Percentiles rank a stretch among this genome's conserved stretches.
phyloP scores from a whole-genome alignment of 139 green algal species.

The Penium margaritaceum region DNA sequence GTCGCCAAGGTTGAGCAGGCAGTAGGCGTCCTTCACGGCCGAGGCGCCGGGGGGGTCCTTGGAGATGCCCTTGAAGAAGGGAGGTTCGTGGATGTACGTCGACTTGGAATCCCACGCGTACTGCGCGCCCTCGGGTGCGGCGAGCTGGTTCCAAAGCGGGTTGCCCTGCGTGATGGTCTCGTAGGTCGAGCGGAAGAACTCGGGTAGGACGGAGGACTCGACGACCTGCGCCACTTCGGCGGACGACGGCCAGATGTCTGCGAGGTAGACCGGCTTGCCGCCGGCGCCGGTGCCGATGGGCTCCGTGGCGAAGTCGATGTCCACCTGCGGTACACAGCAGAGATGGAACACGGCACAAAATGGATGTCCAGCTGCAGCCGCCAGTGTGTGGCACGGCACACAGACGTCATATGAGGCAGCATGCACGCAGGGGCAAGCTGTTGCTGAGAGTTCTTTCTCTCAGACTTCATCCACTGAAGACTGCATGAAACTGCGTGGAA shows the following conservation, averaged over 20 bases:
- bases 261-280: slow-evolving; percentile 42
- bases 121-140: slow-evolving; percentile 27
- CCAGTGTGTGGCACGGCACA: too few relatives aligned
- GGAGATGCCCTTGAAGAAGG: slow-evolving; percentile 48
- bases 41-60: slow-evolving; percentile 24
- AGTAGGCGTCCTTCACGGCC: slow-evolving; percentile 40
- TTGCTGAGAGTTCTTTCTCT: too few relatives aligned
- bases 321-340: slow-evolving; percentile 37
- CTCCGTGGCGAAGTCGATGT: slow-evolving; percentile 48
- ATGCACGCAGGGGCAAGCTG: too few relatives aligned
- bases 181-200: slow-evolving; percentile 45
- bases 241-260: slow-evolving; percentile 46
- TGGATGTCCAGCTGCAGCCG: too few relatives aligned
- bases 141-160: slow-evolving; percentile 40
- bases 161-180: slow-evolving; percentile 44
- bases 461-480: too few relatives aligned
- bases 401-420: too few relatives aligned
- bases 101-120: slow-evolving; percentile 42
- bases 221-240: slow-evolving; percentile 42
- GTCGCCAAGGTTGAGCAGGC: slow-evolving; percentile 42
- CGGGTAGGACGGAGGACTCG: slow-evolving; percentile 40
- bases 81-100: slow-evolving; percentile 48
- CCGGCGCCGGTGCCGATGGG: slow-evolving; percentile 36
- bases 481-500: too few relatives aligned
- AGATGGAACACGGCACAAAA: too few relatives aligned